These are phyloP conservation scores for Neurospora sp. DNA, from an alignment of 495 filamentous ascomycete species.

Conservation along the genomic window DNA sequence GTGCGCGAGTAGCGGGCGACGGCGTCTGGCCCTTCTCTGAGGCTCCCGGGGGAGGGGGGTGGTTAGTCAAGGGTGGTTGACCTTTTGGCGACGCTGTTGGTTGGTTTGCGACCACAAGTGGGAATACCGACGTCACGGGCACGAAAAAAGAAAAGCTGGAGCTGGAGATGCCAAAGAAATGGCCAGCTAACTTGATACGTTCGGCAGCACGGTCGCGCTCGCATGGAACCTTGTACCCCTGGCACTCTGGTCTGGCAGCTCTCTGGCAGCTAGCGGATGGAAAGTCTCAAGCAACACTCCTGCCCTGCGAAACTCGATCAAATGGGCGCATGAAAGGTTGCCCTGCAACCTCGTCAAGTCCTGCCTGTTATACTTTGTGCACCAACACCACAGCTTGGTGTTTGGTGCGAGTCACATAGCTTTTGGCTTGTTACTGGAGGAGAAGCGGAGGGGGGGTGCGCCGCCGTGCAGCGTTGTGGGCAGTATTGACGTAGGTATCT, in stretches of 20 bases:
- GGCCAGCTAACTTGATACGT: neutral
- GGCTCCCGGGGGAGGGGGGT: neutral
- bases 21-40: neutral
- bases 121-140: neutral
- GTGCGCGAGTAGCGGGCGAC: neutral
- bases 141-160: neutral
- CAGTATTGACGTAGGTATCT: neutral
- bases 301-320: neutral
- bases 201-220: neutral
- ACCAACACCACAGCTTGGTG: neutral
- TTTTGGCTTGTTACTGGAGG: neutral
- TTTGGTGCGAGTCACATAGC: neutral
- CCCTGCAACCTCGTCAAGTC: neutral
- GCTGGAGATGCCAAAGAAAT: neutral
- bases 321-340: neutral
- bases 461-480: neutral
- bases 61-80: neutral
- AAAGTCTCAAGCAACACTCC: neutral
- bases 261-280: neutral
- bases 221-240: neutral
- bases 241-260: neutral
- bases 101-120: neutral
- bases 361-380: neutral
- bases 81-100: neutral
- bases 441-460: neutral